Evolutionary conservation across 306 rosid species (phyloP).

Genomic region (Dryas alaskensis): DNA sequence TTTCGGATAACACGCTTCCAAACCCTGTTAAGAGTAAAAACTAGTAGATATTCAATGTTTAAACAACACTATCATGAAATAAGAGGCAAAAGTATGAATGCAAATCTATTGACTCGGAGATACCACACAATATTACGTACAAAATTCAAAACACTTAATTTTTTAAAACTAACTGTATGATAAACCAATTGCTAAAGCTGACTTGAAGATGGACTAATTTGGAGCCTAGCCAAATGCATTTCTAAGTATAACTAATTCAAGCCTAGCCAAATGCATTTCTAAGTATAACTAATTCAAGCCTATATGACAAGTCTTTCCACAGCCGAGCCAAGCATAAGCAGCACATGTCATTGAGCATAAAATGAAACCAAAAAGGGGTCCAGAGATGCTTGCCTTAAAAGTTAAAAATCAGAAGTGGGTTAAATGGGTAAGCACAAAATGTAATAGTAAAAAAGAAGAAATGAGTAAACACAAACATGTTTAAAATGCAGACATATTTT

Average conservation of each 20-base stretch:
- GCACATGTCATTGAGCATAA: background rate
- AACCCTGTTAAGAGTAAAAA: slow-evolving; percentile 42
- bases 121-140: no score
- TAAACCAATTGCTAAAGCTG: no score
- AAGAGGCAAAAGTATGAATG: background rate
- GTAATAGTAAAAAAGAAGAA: background rate
- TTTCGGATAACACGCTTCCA: slow-evolving; percentile 67
- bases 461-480: background rate
- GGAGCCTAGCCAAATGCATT: background rate
- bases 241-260: background rate
- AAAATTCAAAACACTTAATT: background rate
- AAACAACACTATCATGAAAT: background rate
- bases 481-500: background rate
- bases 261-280: background rate
- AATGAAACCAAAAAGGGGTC: background rate
- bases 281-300: background rate
- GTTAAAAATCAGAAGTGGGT: background rate
- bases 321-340: background rate
- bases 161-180: no score
- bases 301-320: background rate
- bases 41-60: slow-evolving; percentile 11
- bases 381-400: background rate
- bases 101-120: background rate
- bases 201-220: background rate
- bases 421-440: background rate